A percentile compares a stretch with the other conserved stretches of the same genome.
phyloP scores from a whole-genome alignment of 2,329 filamentous ascomycete genomes.

The Epichloe scottii region DNA sequence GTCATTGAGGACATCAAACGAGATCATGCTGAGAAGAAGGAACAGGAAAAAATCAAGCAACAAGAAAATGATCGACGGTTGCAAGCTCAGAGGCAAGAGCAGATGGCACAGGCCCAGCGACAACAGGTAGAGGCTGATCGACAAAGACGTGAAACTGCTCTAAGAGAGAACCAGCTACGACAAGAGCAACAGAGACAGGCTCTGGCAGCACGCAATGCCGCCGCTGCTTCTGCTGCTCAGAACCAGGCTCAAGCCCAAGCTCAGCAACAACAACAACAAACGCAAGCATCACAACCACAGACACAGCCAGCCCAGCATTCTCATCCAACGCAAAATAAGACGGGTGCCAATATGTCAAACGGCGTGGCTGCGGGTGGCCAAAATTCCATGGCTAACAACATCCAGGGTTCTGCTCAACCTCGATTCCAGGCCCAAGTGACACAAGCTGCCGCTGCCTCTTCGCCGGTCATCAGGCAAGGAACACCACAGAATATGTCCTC shows the following conservation, averaged over 20 bases:
- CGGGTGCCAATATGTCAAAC: slow-evolving; percentile 26
- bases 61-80: slow-evolving; percentile 45
- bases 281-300: neutral
- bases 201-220: slow-evolving; percentile 16
- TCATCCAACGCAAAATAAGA: slow-evolving; percentile 25
- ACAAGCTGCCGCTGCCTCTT: slow-evolving; percentile 48
- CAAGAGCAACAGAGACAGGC: slow-evolving; percentile 25
- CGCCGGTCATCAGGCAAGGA: slow-evolving; percentile 52
- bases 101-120: slow-evolving; percentile 31
- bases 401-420: slow-evolving; percentile 28
- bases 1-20: slow-evolving; percentile 73
- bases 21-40: slow-evolving; percentile 63
- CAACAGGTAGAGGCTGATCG: slow-evolving; percentile 33
- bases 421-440: slow-evolving; percentile 44
- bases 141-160: slow-evolving; percentile 22
- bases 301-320: slow-evolving; percentile 20
- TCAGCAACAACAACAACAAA: slow-evolving; percentile 1
- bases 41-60: slow-evolving; percentile 60
- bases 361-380: slow-evolving; percentile 18
- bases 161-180: slow-evolving; percentile 23
- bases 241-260: slow-evolving; percentile 12
- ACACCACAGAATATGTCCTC: slow-evolving; percentile 55
- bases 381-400: slow-evolving; percentile 25
- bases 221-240: slow-evolving; percentile 15
- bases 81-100: slow-evolving; percentile 30